Evolutionary conservation across 1,284 basidiomycete species (phyloP).

Genomic region (Mycena sp.): DNA sequence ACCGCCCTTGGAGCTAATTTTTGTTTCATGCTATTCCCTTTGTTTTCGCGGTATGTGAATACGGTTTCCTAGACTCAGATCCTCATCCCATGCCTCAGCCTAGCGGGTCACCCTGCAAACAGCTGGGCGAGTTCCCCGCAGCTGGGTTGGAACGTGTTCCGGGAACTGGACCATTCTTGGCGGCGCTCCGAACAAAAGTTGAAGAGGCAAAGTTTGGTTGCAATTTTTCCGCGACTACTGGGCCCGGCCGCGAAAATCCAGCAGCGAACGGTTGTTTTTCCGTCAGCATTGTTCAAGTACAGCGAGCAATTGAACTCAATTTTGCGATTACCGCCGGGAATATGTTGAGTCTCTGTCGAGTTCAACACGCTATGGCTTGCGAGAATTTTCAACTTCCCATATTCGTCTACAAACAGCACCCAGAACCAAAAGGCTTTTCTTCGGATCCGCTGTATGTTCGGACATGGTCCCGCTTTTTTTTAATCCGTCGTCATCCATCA

Average conservation of each 20-base stretch:
- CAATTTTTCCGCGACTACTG: neutral
- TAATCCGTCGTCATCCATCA: neutral
- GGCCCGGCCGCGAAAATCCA: constrained; percentile 18
- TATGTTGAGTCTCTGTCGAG: no score
- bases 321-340: neutral
- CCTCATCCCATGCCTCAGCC: no score
- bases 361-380: no score
- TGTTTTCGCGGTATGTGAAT: no score
- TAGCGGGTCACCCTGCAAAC: no score
- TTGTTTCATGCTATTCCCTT: no score
- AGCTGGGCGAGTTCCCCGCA: no score
- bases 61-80: no score
- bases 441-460: constrained; percentile 30
- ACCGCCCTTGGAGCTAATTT: no score
- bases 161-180: neutral
- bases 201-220: neutral
- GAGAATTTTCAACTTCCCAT: neutral
- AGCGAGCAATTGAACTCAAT: neutral
- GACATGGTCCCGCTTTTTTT: constrained; percentile 9
- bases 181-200: no score
- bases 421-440: constrained; percentile 23
- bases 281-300: neutral
- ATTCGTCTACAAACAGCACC: neutral
- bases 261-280: neutral
- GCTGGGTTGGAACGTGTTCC: no score